phyloP scores from a whole-genome alignment of 116 monocot genomes.

The Zostera marina region DNA sequence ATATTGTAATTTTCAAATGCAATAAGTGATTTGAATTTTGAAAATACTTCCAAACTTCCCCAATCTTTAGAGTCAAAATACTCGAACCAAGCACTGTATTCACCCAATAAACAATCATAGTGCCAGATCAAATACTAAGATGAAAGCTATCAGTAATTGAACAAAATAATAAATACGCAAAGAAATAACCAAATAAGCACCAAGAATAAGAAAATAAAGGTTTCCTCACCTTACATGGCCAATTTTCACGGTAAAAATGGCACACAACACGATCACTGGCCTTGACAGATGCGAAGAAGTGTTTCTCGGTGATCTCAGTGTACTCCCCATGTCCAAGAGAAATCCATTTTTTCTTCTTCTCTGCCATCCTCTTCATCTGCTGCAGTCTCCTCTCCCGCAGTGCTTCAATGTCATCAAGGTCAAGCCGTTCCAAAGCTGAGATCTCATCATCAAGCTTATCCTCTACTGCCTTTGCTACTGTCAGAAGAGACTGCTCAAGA shows the following conservation, averaged over 20 bases:
- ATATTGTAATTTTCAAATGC: no score
- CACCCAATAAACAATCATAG: no score
- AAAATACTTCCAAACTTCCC: no score
- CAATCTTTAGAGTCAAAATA: no score
- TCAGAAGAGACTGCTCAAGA: constrained; percentile 69
- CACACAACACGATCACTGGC: constrained; percentile 83
- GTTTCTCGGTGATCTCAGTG: constrained; percentile 69
- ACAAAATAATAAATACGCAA: no score
- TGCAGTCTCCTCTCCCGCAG: constrained; percentile 61
- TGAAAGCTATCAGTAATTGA: no score
- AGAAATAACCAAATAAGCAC: no score
- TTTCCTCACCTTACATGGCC: constrained; percentile 75
- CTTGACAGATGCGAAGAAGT: constrained; percentile 76
- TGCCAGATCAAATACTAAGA: no score
- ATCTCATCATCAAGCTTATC: constrained; percentile 90
- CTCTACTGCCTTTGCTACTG: constrained; percentile 74
- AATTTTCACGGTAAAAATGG: constrained; percentile 91
- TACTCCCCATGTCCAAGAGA: constrained; percentile 83
- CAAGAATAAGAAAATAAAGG: no score
- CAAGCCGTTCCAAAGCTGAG: constrained; percentile 52
- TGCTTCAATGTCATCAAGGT: constrained; percentile 59
- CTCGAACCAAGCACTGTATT: no score
- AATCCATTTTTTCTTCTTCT: constrained; percentile 44
- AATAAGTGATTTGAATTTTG: no score
- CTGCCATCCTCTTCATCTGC: constrained; percentile 74